Percentiles rank a stretch among this genome's conserved stretches.
phyloP scores from a whole-genome alignment of 1,284 basidiomycete species.

The Bjerkandera adusta region DNA sequence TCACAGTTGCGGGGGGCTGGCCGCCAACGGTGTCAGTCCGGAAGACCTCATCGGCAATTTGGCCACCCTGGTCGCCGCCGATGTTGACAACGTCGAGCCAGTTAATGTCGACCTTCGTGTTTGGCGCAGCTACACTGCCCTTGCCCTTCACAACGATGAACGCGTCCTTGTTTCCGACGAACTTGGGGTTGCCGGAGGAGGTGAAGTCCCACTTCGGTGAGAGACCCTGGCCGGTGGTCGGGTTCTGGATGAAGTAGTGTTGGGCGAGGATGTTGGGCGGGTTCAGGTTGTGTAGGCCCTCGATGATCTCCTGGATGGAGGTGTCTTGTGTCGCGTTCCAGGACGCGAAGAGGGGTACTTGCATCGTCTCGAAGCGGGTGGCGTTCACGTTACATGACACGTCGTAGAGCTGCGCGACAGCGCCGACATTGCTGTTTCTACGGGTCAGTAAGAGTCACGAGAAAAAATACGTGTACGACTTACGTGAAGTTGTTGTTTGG shows the following conservation, averaged over 20 bases:
- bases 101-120: constrained; percentile 45
- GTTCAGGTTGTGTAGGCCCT: constrained; percentile 25
- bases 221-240: constrained; percentile 40
- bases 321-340: constrained; percentile 33
- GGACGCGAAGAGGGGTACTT: constrained; percentile 38
- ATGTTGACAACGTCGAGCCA: constrained; percentile 52
- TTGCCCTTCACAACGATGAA: constrained; percentile 46
- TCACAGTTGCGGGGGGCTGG: constrained; percentile 57
- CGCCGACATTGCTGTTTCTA: constrained; percentile 42
- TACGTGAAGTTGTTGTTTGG: constrained; percentile 34
- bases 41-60: constrained; percentile 50
- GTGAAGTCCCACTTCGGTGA: constrained; percentile 60
- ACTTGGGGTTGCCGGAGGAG: constrained; percentile 27
- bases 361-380: constrained; percentile 37
- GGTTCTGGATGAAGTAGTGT: constrained; percentile 55
- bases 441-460: neutral
- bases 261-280: constrained; percentile 42
- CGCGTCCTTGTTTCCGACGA: constrained; percentile 41
- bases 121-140: constrained; percentile 43
- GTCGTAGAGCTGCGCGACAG: constrained; percentile 58
- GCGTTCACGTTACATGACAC: constrained; percentile 49
- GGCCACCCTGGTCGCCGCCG: constrained; percentile 33
- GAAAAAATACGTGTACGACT: constrained; percentile 13
- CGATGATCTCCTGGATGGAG: constrained; percentile 37
- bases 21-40: constrained; percentile 58